Base-by-base conservation (phyloP, 2,329 filamentous ascomycete species). In the Colletotrichum falcatum region DNA sequence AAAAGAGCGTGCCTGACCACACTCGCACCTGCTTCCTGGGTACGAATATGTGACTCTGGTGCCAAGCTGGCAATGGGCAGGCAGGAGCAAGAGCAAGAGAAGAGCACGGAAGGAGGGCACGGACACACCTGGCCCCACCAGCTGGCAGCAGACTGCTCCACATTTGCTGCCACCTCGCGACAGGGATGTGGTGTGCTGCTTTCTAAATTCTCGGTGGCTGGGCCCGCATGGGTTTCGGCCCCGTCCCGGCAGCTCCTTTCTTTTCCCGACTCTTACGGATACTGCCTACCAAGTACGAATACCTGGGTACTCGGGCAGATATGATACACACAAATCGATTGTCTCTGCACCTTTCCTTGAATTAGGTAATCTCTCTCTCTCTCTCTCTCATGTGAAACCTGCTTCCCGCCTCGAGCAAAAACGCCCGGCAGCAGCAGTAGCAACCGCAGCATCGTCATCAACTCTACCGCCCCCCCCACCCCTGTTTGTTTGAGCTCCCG, bases 181-280 rank as follows among this genome's bases (percentile, higher is more conserved):
- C 61, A 65, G 54, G 54, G 66, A 49, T 37, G 28, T 7, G 39
- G 1, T 39, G 37, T 39, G 60, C 30, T 33, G n/a, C 44, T 44
- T 70, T 70, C n/a, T n/a, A n/a, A n/a, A n/a, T n/a, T n/a, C 35
- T 30, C 55, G 61, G 66, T 70, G 66, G 66, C 66, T 70, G 66
- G 66, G 66, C 28, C 55, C 49, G 20, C 66, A 70, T 42, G 62
- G 62, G 62, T 33, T 6, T 12, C 28, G 18, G 54, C 44, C 44
- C 61, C 66, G 64, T 37, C 6, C 61, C 66, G 56, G 23, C n/a
- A 14, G 60, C 53, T n/a, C n/a, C 11, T 61, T 68, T 60, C 51
- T 53, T 44, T 42, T 48, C n/a, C 20, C 16, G 14, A 26, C 54
- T 18, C 35, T 12, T 33, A 12, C 28, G 20, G 48, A 1, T 18